Evolutionary conservation across 2,329 filamentous ascomycete genomes (phyloP).

Genomic region (Ophiostoma australiae): DNA sequence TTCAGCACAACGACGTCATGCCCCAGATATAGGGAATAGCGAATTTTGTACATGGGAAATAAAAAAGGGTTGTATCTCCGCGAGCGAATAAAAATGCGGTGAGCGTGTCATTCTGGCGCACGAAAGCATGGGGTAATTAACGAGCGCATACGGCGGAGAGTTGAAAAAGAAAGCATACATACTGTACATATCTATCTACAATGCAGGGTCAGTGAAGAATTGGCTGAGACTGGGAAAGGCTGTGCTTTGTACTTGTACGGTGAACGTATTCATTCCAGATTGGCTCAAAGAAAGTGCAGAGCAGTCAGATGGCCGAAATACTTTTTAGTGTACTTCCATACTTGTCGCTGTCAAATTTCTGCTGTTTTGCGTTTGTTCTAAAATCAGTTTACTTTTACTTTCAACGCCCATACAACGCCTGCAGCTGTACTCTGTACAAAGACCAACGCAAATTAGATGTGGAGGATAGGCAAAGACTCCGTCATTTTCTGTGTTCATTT

Average conservation of each 20-base stretch:
- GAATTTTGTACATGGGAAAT: neutral
- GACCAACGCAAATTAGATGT: neutral
- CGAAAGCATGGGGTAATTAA: neutral
- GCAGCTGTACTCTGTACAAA: neutral
- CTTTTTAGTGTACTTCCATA: neutral
- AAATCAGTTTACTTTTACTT: neutral
- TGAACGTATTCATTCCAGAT: neutral
- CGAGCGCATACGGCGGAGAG: neutral
- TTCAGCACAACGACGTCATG: conserved; percentile 2
- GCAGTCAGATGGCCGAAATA: neutral
- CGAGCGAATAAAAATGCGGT: neutral
- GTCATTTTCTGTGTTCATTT: neutral
- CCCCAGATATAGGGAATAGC: neutral
- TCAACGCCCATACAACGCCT: too few relatives aligned
- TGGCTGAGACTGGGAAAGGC: neutral
- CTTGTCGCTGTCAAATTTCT: neutral
- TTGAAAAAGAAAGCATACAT: neutral
- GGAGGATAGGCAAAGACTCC: conserved; percentile 2
- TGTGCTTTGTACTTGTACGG: neutral
- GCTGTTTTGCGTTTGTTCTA: neutral
- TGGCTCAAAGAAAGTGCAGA: neutral
- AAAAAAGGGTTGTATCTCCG: neutral
- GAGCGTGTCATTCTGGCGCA: neutral
- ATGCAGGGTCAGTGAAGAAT: neutral
- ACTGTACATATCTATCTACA: neutral